phyloP scores from a whole-genome alignment of 805 yeast species.

The Priceomyces fermenticarens region DNA sequence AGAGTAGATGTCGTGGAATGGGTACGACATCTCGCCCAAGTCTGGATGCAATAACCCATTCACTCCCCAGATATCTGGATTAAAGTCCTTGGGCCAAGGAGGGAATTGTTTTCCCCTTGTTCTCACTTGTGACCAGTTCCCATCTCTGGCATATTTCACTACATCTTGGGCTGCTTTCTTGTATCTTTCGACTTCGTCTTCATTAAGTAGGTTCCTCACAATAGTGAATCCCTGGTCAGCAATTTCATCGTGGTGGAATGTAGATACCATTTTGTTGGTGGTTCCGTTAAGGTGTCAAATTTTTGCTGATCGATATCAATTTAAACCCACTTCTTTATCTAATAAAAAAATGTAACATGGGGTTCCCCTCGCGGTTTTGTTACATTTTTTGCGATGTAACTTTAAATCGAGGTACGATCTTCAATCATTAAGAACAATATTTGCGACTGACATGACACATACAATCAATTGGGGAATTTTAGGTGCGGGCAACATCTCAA shows the following conservation, averaged over 20 bases:
- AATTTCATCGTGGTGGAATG: constrained; percentile 32
- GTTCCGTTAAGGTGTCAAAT: too few relatives aligned
- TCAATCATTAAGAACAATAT: background rate
- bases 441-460: constrained; percentile 3
- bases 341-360: background rate
- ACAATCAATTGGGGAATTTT: constrained; percentile 45
- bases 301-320: background rate
- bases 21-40: constrained; percentile 29
- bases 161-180: constrained; percentile 33
- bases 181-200: constrained; percentile 37
- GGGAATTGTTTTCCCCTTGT: constrained; percentile 54
- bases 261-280: constrained; percentile 1
- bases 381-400: too few relatives aligned
- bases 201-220: constrained; percentile 36
- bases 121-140: constrained; percentile 48
- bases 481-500: constrained; percentile 50
- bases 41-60: constrained; percentile 48
- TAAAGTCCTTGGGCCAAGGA: constrained; percentile 52
- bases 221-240: constrained; percentile 36
- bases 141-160: constrained; percentile 42
- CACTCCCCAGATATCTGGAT: constrained; percentile 55
- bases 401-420: too few relatives aligned
- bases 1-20: constrained; percentile 41
- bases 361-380: too few relatives aligned
- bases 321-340: background rate